Percentiles rank a stretch among this genome's conserved stretches.
Conservation (phyloP, 163 green algal genomes). For the Volvox carteri region DNA sequence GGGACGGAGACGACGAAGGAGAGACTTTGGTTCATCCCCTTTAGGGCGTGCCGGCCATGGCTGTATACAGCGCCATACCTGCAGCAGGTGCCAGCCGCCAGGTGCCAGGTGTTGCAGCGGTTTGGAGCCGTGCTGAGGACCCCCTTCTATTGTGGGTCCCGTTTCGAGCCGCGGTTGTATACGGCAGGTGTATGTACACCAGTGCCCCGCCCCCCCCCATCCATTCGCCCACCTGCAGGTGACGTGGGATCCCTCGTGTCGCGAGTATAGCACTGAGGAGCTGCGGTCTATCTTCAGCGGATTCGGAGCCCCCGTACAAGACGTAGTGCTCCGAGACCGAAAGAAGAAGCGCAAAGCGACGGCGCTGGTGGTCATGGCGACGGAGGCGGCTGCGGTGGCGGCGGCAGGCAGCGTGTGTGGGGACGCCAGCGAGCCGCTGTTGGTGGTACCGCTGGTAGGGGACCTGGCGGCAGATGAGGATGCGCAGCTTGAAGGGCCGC, state of each 20-base stretch:
- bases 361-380: constrained; percentile 83
- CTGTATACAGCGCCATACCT: too few species aligned
- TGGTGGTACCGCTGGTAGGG: constrained; percentile 72
- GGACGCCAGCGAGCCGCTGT: constrained; percentile 71
- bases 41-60: too few species aligned
- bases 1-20: too few species aligned
- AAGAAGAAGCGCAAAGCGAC: constrained; percentile 65
- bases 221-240: too few species aligned
- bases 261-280: constrained; percentile 73
- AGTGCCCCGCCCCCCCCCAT: too few species aligned
- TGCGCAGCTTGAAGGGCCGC: neutral
- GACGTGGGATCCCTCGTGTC: constrained; percentile 69
- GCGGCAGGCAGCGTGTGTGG: constrained; percentile 72
- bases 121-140: too few species aligned
- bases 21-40: too few species aligned
- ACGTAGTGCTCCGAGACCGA: constrained; percentile 61
- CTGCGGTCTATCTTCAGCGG: constrained; percentile 74
- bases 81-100: too few species aligned
- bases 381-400: constrained; percentile 49
- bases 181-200: too few species aligned
- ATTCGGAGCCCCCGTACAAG: constrained; percentile 72
- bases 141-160: too few species aligned
- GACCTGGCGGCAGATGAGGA: neutral
- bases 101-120: too few species aligned
- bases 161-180: too few species aligned